These are phyloP conservation scores for Diplodia scrobiculata DNA, from an alignment of 2,329 filamentous ascomycete genomes.

Conservation along the genomic window DNA sequence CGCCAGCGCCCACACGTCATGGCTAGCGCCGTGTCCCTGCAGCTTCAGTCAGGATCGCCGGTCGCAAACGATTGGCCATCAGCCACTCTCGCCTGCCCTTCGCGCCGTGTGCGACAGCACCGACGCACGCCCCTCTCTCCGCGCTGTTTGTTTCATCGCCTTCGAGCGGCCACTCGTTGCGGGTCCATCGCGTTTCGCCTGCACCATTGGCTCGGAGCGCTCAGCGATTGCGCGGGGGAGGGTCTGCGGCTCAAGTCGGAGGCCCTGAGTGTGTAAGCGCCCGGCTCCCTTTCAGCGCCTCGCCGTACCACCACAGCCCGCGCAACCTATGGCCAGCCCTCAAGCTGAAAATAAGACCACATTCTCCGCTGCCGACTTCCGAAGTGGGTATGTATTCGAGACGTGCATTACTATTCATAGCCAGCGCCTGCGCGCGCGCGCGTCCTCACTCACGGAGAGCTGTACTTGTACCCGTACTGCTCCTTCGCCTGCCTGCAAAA, in stretches of 20 bases:
- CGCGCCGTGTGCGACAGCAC: conserved; percentile 12
- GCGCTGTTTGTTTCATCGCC: conserved; percentile 13
- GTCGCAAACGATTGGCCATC: conserved; percentile 3
- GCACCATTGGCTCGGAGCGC: conserved; percentile 11
- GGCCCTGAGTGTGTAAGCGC: conserved; percentile 13
- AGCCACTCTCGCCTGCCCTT: not conserved
- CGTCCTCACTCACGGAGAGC: conserved; percentile 32
- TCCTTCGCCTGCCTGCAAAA: conserved; percentile 48
- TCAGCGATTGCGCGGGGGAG: conserved; percentile 10
- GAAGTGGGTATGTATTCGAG: not conserved
- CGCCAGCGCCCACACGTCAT: conserved; percentile 24
- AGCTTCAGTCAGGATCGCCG: conserved; percentile 21
- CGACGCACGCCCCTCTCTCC: not conserved
- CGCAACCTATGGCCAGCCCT: no score
- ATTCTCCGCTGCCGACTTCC: conserved; percentile 16
- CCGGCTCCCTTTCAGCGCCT: conserved; percentile 10
- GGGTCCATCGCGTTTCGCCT: conserved; percentile 12
- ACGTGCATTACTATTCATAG: conserved; percentile 16
- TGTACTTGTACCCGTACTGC: conserved; percentile 52
- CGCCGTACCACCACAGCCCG: conserved; percentile 20
- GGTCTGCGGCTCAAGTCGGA: conserved; percentile 13
- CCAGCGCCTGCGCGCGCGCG: not conserved
- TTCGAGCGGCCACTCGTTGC: conserved; percentile 8
- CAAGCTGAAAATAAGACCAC: not conserved
- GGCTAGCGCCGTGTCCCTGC: conserved; percentile 18